Conservation (phyloP, 768 basidiomycete genomes). For the Lentinula edodes region DNA sequence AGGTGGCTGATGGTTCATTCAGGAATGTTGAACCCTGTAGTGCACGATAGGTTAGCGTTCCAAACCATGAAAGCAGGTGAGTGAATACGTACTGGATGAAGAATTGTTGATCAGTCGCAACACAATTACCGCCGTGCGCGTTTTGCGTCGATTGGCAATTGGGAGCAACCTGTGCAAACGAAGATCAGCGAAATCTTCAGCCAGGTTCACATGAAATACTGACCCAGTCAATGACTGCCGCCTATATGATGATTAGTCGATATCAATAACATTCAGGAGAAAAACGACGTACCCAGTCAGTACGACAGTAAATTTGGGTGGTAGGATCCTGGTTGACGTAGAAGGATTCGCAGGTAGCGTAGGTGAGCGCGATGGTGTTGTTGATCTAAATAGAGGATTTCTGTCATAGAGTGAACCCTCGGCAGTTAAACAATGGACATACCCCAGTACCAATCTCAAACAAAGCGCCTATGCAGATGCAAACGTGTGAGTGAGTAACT, state of each 20-base stretch:
- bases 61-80: no score
- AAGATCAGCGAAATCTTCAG: constrained; percentile 27
- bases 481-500: neutral
- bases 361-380: constrained; percentile 35
- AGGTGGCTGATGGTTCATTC: no score
- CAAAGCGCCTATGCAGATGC: constrained; percentile 15
- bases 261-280: neutral
- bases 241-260: neutral
- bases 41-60: no score
- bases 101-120: constrained; percentile 40
- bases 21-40: no score
- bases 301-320: constrained; percentile 38
- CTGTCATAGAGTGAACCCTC: neutral
- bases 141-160: constrained; percentile 45
- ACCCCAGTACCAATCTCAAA: constrained; percentile 28
- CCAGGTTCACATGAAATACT: neutral
- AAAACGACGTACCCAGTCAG: constrained; percentile 33
- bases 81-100: constrained; percentile 39
- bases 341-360: constrained; percentile 37
- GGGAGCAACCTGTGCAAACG: constrained; percentile 28
- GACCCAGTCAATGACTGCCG: constrained; percentile 3
- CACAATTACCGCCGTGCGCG: constrained; percentile 45
- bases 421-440: neutral
- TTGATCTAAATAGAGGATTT: constrained; percentile 16
- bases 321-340: constrained; percentile 41